These are phyloP conservation scores for Leccinum longicurvipes DNA, from an alignment of 768 basidiomycete species.

Conservation along the genomic window DNA sequence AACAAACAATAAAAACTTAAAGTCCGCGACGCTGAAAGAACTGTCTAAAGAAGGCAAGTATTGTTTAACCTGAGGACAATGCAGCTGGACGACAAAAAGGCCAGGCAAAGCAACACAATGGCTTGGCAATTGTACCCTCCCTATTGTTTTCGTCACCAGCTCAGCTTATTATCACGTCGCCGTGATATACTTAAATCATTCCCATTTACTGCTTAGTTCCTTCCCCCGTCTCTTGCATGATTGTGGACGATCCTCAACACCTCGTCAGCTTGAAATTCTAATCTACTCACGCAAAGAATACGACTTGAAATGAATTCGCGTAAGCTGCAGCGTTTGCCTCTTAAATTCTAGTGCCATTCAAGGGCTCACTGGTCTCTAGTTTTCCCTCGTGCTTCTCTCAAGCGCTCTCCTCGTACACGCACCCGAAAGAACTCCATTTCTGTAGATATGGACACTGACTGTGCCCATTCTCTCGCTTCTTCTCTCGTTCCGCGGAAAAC, in stretches of 20 bases:
- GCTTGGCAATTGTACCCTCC: neutral
- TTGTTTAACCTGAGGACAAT: conserved; percentile 29
- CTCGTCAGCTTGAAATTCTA: neutral
- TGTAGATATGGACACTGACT: conserved; percentile 1
- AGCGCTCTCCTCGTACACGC: conserved; percentile 24
- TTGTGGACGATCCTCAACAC: neutral
- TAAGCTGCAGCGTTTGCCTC: conserved; percentile 6
- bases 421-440: conserved; percentile 19
- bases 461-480: conserved; percentile 7
- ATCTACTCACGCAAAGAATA: conserved; percentile 1
- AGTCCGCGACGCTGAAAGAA: conserved; percentile 21
- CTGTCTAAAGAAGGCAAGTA: conserved; percentile 12
- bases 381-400: conserved; percentile 23
- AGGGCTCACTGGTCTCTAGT: conserved; percentile 18
- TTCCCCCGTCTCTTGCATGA: neutral
- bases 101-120: conserved; percentile 4
- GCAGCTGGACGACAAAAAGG: conserved; percentile 23
- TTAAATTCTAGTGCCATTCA: neutral
- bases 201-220: neutral
- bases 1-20: conserved; percentile 10
- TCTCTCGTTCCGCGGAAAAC: conserved; percentile 8
- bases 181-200: conserved; percentile 23
- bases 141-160: conserved; percentile 18
- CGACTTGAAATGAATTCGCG: conserved; percentile 22
- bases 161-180: conserved; percentile 5